phyloP scores from a whole-genome alignment of 345 rosid genomes.

The Pugionium dolabratum region DNA sequence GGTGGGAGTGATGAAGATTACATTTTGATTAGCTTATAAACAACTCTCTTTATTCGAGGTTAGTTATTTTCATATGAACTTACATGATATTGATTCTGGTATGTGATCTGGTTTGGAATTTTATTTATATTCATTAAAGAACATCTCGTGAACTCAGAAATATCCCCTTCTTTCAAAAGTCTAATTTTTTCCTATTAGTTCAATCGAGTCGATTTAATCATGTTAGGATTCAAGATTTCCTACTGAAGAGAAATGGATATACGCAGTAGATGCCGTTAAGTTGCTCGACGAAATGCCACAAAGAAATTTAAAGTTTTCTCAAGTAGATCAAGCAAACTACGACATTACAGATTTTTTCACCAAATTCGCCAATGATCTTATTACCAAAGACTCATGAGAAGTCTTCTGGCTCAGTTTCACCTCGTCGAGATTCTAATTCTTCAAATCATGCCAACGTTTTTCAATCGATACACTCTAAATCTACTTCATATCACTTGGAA shows the following conservation, averaged over 20 bases:
- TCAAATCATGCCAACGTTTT: no score
- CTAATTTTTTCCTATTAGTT: neutral
- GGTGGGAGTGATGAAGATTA: conserved; percentile 12
- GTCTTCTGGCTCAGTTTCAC: no score
- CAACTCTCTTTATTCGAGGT: conserved; percentile 15
- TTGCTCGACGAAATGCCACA: neutral
- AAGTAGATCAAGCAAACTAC: no score
- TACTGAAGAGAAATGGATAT: no score
- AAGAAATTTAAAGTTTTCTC: no score
- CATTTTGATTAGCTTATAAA: conserved; percentile 31
- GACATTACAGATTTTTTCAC: no score
- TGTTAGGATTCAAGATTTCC: neutral
- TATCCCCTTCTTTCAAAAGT: neutral
- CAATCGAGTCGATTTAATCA: neutral
- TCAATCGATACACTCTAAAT: no score
- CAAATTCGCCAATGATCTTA: no score
- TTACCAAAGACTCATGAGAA: no score
- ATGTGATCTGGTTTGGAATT: neutral
- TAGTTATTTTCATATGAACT: conserved; percentile 27
- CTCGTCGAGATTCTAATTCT: no score
- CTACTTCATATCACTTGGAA: no score
- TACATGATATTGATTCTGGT: neutral
- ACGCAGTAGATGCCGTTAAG: neutral
- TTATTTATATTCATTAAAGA: conserved; percentile 1
- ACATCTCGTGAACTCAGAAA: neutral